phyloP scores from a whole-genome alignment of 2,329 filamentous ascomycete genomes.

The Beauveria scarabaeidicola region DNA sequence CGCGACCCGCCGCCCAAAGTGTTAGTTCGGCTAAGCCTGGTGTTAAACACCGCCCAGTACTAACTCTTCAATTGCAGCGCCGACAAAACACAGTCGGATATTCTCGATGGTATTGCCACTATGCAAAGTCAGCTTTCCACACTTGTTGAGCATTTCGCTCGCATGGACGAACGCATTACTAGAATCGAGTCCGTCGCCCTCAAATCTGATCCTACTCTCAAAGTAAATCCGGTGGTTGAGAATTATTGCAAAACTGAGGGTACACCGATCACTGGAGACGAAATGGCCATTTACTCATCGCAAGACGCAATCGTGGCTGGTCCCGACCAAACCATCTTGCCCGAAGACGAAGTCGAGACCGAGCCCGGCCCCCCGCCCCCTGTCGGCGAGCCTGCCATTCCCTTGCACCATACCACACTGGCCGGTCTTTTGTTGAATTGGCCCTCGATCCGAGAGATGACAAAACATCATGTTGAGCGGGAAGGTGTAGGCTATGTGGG shows the following conservation, averaged over 20 bases:
- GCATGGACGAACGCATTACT: slow-evolving; percentile 29
- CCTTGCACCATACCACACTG: slow-evolving; percentile 82
- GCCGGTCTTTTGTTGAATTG: slow-evolving; percentile 73
- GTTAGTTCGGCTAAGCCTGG: slow-evolving; percentile 41
- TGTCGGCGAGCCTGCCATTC: slow-evolving; percentile 60
- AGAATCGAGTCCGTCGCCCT: slow-evolving; percentile 24
- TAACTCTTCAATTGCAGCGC: slow-evolving; percentile 30
- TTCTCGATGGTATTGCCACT: slow-evolving; percentile 44
- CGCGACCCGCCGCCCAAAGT: slow-evolving; percentile 86
- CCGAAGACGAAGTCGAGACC: slow-evolving; percentile 41
- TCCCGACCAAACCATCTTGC: neutral
- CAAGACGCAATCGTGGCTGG: slow-evolving; percentile 8
- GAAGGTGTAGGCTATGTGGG: slow-evolving; percentile 48
- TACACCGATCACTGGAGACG: slow-evolving; percentile 22
- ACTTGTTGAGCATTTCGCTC: slow-evolving; percentile 29
- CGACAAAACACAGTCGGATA: slow-evolving; percentile 53
- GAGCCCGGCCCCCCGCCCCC: slow-evolving; percentile 44
- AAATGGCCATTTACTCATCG: neutral
- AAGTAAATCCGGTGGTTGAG: slow-evolving; percentile 10
- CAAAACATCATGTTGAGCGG: slow-evolving; percentile 39
- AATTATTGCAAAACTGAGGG: slow-evolving; percentile 16
- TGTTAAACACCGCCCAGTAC: neutral
- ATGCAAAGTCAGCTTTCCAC: slow-evolving; percentile 30
- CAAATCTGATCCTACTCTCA: neutral
- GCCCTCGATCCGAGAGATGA: slow-evolving; percentile 58